Percentiles rank a stretch among this genome's conserved stretches.
Conservation (phyloP, 2,329 filamentous ascomycete genomes). For the Xylaria sp. region DNA sequence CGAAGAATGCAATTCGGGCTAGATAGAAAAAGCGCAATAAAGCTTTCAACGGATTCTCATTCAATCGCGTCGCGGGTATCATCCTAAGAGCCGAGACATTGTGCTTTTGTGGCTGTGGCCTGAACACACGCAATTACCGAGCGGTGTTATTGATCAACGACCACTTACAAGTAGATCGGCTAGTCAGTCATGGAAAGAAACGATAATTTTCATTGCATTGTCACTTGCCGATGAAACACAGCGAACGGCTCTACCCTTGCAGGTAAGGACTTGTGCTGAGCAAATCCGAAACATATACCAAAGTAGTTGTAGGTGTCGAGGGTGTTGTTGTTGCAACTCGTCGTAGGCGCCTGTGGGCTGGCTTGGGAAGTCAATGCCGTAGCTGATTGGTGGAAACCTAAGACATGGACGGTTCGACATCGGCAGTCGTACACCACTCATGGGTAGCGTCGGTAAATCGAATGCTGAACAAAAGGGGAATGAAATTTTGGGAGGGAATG, state of each 20-base stretch:
- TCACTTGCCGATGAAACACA: conserved; percentile 2
- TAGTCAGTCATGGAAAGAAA: background rate
- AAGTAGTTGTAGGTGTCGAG: too few relatives aligned
- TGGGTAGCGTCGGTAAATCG: background rate
- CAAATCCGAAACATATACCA: background rate
- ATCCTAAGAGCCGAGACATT: background rate
- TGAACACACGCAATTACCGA: conserved; percentile 14
- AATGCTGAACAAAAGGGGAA: background rate
- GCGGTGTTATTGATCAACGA: background rate
- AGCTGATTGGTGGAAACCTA: background rate
- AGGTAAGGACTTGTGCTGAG: too few relatives aligned
- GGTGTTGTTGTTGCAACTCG: too few relatives aligned
- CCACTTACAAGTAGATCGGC: too few relatives aligned
- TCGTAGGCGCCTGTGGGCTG: background rate
- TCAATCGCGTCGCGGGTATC: background rate
- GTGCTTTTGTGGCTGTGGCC: background rate
- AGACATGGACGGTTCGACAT: conserved; percentile 4
- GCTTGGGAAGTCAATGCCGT: background rate
- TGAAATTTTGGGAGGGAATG: background rate
- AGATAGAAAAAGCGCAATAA: too few relatives aligned
- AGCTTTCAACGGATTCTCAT: too few relatives aligned
- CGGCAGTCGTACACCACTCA: background rate
- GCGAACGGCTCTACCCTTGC: background rate
- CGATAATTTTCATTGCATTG: background rate
- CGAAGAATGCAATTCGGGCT: too few relatives aligned